Conservation (phyloP, 208 protist genomes). For the Acanthamoeba sp. region DNA sequence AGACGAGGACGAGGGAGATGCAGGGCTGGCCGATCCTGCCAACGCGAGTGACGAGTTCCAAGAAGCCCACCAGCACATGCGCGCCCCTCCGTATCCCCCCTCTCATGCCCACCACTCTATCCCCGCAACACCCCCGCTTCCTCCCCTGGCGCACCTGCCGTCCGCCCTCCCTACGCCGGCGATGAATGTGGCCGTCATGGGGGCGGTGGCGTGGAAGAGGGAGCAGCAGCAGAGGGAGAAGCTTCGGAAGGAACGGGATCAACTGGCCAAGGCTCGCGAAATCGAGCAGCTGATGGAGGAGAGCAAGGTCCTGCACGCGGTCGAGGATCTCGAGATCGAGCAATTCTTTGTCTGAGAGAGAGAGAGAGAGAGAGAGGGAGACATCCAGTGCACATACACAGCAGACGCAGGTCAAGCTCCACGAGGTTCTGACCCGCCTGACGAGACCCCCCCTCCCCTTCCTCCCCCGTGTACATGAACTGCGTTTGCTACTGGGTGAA, state of each 20-base stretch:
- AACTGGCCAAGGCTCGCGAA: background rate
- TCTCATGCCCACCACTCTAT: background rate
- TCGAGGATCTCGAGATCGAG: slow-evolving; percentile 26
- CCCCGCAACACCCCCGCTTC: background rate
- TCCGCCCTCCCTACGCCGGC: background rate
- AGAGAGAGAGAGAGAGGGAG: too few species aligned
- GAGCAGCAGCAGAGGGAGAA: slow-evolving; percentile 17
- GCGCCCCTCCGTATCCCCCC: background rate
- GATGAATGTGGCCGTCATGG: background rate
- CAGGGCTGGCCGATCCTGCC: background rate
- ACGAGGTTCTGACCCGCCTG: too few species aligned
- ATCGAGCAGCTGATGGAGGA: slow-evolving; percentile 35
- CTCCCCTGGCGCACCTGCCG: background rate
- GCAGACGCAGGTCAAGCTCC: too few species aligned
- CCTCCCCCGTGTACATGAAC: too few species aligned
- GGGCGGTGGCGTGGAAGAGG: slow-evolving; percentile 3
- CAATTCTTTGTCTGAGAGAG: slow-evolving; percentile 37
- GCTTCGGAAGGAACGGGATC: background rate
- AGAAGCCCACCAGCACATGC: background rate
- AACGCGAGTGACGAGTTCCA: background rate
- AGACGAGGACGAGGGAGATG: too few species aligned
- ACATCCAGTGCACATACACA: too few species aligned
- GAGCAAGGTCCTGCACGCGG: background rate
- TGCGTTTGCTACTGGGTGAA: too few species aligned
- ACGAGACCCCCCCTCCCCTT: too few species aligned